Conservation (phyloP, 2,329 filamentous ascomycete species). For the Neonectria coccinea region DNA sequence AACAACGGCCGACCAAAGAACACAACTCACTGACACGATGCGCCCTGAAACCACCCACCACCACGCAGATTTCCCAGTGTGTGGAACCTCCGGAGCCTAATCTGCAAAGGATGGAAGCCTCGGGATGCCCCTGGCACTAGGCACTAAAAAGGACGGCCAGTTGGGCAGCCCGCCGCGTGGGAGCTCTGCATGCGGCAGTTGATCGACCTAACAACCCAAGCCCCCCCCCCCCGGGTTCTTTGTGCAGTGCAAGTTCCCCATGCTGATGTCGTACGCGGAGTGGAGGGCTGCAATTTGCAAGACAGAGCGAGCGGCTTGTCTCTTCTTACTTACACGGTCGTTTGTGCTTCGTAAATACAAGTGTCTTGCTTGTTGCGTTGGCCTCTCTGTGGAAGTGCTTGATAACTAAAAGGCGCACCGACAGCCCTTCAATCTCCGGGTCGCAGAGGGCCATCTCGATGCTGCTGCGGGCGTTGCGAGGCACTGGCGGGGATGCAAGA, state of each 20-base stretch:
- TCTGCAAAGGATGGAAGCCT: conserved; percentile 8
- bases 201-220: conserved; percentile 18
- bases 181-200: conserved; percentile 31
- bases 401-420: not conserved
- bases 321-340: not conserved
- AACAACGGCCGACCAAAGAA: not conserved
- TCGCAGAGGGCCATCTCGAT: not conserved
- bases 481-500: not conserved
- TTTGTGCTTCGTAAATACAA: not conserved
- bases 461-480: conserved; percentile 12
- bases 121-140: conserved; percentile 25
- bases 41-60: conserved; percentile 2
- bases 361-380: not conserved
- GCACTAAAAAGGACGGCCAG: conserved; percentile 7
- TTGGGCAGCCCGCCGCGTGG: not conserved
- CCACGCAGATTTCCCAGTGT: not conserved
- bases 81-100: conserved; percentile 3
- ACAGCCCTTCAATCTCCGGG: conserved; percentile 25
- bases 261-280: conserved; percentile 31
- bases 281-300: conserved; percentile 33
- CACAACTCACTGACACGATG: not conserved
- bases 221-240: conserved; percentile 21
- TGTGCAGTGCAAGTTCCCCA: conserved; percentile 7
- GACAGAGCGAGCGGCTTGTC: not conserved
- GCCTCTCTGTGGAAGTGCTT: not conserved